Percentiles rank a stretch among this genome's conserved stretches.
Evolutionary conservation across 768 basidiomycete genomes (phyloP).

Genomic region (Kwoniella botswanensis): DNA sequence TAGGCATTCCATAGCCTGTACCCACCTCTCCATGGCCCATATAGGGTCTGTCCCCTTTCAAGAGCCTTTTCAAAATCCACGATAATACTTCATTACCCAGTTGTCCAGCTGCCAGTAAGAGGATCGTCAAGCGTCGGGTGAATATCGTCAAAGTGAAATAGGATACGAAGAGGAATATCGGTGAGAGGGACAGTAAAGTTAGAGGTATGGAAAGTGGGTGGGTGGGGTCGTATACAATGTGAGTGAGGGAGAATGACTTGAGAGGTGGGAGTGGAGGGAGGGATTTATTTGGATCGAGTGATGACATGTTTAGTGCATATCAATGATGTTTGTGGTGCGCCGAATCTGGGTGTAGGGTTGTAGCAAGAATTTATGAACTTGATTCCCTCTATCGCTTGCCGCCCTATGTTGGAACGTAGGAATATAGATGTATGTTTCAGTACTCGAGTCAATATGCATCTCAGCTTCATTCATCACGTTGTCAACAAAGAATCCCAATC

Average conservation of each 20-base stretch:
- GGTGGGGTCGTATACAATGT: slow-evolving; percentile 51
- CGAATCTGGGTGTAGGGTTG: too few species aligned
- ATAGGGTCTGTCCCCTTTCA: slow-evolving; percentile 48
- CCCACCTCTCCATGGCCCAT: slow-evolving; percentile 44
- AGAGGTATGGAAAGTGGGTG: slow-evolving; percentile 52
- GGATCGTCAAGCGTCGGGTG: slow-evolving; percentile 47
- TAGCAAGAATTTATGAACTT: too few species aligned
- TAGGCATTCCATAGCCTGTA: slow-evolving; percentile 56
- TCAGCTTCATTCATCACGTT: too few species aligned
- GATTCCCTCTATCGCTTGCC: too few species aligned
- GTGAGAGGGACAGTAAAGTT: slow-evolving; percentile 52
- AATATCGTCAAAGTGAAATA: slow-evolving; percentile 54
- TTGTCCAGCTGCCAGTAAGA: slow-evolving; percentile 46
- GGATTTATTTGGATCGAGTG: slow-evolving; percentile 29
- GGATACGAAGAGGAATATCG: slow-evolving; percentile 56
- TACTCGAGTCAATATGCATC: too few species aligned
- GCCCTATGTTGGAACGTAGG: too few species aligned
- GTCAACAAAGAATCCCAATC: neutral
- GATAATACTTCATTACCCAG: slow-evolving; percentile 50
- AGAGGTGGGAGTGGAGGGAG: slow-evolving; percentile 31
- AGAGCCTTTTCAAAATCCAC: slow-evolving; percentile 42
- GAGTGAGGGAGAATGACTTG: slow-evolving; percentile 49
- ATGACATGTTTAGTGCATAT: slow-evolving; percentile 16
- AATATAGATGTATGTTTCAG: too few species aligned
- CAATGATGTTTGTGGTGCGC: neutral